Evolutionary conservation across 768 basidiomycete species (phyloP).

Genomic region (Pleurotus salmoneostramineus): DNA sequence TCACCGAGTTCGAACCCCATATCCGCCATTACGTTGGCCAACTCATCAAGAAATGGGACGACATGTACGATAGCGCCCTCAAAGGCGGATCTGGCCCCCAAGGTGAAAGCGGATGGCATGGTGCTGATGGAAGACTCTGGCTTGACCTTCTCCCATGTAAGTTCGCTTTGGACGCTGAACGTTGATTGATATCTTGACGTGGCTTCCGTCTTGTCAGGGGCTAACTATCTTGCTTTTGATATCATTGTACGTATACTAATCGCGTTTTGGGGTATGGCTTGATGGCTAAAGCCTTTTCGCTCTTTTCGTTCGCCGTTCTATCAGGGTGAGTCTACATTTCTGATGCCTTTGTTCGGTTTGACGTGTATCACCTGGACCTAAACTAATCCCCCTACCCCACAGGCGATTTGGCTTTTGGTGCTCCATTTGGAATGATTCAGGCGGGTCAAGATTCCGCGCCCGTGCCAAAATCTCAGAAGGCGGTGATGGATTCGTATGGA

Average conservation of each 20-base stretch:
- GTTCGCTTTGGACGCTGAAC: constrained; percentile 17
- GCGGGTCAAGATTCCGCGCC: constrained; percentile 70
- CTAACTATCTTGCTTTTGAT: constrained; percentile 54
- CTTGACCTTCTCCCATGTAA: constrained; percentile 70
- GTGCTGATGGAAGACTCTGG: constrained; percentile 62
- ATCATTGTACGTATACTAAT: constrained; percentile 48
- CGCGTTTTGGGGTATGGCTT: neutral
- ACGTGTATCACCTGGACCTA: neutral
- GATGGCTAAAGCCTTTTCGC: neutral
- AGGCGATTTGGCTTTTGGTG: constrained; percentile 76
- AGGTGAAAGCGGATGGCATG: constrained; percentile 65
- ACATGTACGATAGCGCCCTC: constrained; percentile 49
- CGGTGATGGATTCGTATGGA: constrained; percentile 55
- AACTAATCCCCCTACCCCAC: neutral
- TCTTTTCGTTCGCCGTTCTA: neutral
- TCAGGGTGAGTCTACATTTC: constrained; percentile 1
- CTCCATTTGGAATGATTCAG: constrained; percentile 85
- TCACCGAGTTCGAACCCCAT: constrained; percentile 83
- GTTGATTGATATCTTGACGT: constrained; percentile 6
- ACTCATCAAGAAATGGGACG: constrained; percentile 74
- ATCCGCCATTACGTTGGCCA: constrained; percentile 55
- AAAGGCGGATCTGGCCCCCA: constrained; percentile 56
- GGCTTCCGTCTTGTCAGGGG: constrained; percentile 28
- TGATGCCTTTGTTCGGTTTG: neutral
- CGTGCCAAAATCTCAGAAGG: constrained; percentile 54